Evolutionary conservation across 148 eudicot genomes (phyloP), one percentile per base, ranked within the genome.

Genomic region (Fallopia convolvulus): DNA sequence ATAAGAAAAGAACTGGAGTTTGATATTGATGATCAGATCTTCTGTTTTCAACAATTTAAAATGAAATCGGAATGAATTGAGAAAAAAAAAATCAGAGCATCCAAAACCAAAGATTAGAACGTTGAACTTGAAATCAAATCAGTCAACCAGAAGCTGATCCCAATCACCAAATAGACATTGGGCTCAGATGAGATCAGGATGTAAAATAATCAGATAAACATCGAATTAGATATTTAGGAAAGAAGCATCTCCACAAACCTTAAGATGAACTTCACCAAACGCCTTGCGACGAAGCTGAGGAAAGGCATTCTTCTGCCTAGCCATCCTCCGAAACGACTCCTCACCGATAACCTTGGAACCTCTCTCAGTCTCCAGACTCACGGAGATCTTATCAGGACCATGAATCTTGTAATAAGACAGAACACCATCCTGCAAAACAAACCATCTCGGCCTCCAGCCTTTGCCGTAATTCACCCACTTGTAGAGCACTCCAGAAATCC

Each of bases 401-500:
- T 85, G 87, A 65, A 89, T 82, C 77, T 89, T 89, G 60, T 85
- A 89, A 77, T 89, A 89, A 12, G 88, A 85, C 23, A 89, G 55
- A 4, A 89, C 92, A 10, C 92, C 92, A 48, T 89, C 92, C 21
- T 85, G 87, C 63, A 89, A 76, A 18, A 87, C 84, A 61, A 89
- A 89, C 92, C 92, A 89, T 48, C 92, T 71, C 0, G 90, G 90
- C 49, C 88, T 75, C 92, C 92, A 89, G 11, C 92, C 90, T 66
- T 83, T 89, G 3, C 92, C 92, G 58, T 85, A 89, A 80, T 89
- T 89, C 74, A 87, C 92, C 92, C 92, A 89, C 74, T 89, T 89
- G 49, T 87, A 78, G 74, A 89, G 76, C 21, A 87, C 76, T 10
- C 92, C 92, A 9, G 74, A 80, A n/a, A 89, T 84, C 5, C 88